These are phyloP conservation scores for Bolboschoenus planiculmis DNA, from an alignment of 176 grass and related monocot species.

Conservation along the genomic window DNA sequence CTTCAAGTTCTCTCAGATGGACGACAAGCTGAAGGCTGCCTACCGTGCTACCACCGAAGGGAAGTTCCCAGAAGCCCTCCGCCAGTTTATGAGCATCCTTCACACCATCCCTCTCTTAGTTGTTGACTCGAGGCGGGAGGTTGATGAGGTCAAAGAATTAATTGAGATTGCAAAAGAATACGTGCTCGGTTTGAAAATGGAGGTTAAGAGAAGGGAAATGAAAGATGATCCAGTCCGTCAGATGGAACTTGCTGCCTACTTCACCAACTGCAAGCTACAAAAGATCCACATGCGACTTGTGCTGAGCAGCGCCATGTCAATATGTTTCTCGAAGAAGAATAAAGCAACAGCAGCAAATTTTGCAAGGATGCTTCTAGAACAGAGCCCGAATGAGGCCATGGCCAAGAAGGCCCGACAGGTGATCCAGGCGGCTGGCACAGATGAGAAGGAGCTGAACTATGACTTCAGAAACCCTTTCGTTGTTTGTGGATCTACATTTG, in stretches of 20 bases:
- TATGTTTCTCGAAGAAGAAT: conserved; percentile 63
- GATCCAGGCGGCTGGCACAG: conserved; percentile 49
- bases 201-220: conserved; percentile 75
- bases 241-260: conserved; percentile 73
- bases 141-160: conserved; percentile 94
- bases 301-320: conserved; percentile 62
- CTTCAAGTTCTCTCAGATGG: conserved; percentile 82
- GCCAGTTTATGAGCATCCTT: conserved; percentile 75
- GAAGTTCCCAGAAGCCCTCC: conserved; percentile 76
- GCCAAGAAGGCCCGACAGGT: conserved; percentile 84
- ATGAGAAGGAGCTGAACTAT: conserved; percentile 58
- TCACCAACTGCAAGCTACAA: conserved; percentile 87
- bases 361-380: conserved; percentile 82
- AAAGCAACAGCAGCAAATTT: conserved; percentile 70
- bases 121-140: conserved; percentile 83
- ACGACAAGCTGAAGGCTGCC: conserved; percentile 83
- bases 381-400: conserved; percentile 55
- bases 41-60: conserved; percentile 85
- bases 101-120: conserved; percentile 75
- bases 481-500: conserved; percentile 70
- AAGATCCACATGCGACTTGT: conserved; percentile 73
- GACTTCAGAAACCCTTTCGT: conserved; percentile 96
- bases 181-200: conserved; percentile 81
- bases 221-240: conserved; percentile 44
- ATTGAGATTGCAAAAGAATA: conserved; percentile 91